Base-by-base conservation (phyloP, 768 basidiomycete species). In the Pulveroboletus frians region DNA sequence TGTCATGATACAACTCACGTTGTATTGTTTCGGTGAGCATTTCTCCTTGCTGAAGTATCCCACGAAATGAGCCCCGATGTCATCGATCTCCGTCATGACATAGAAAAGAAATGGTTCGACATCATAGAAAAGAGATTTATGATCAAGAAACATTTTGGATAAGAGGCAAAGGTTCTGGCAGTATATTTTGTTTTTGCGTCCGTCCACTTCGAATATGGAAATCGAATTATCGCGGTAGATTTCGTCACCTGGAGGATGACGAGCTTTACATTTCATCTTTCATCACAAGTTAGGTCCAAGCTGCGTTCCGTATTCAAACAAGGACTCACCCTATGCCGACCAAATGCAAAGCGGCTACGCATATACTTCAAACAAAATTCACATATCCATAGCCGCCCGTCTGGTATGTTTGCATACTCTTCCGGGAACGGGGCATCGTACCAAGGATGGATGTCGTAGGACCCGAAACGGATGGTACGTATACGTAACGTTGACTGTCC, bases 41-140 rank as follows among this genome's bases (percentile, higher is more conserved):
- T 99, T 99, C 77, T 99, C 96, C 69, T 99, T 99, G 71, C 88
- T 91, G 66, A 99, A 99, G 68, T 99, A 99, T 8, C 96, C 96
- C 46, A 99, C 88, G 62, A 99, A 99, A 46, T 88, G 84, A 26
- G 92, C 87, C 6, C 95, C 96, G 42, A 79, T 70, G 32, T 92
- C 91, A 70, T 96, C 91, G 49, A 80, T 76, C 64, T 96, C 90
- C 4, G 95, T 88, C 73, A 96, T 90, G 55, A 99, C 94, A 68
- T 99, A 99, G 73, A 99, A 99, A 39, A 99, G 73, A 70, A 99
- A 99, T 0, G 96, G 96, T 69, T 99, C 96, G 56, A 98, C 95
- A 70, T 98, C 95, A 72, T 98, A 97, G 70, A 97, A 97, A 43
- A 98, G 80, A 15, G 94, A 97, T 69, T 98, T 98, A 73, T 96